Base-by-base conservation (phyloP, 768 basidiomycete species). In the Tulasnella sp. region DNA sequence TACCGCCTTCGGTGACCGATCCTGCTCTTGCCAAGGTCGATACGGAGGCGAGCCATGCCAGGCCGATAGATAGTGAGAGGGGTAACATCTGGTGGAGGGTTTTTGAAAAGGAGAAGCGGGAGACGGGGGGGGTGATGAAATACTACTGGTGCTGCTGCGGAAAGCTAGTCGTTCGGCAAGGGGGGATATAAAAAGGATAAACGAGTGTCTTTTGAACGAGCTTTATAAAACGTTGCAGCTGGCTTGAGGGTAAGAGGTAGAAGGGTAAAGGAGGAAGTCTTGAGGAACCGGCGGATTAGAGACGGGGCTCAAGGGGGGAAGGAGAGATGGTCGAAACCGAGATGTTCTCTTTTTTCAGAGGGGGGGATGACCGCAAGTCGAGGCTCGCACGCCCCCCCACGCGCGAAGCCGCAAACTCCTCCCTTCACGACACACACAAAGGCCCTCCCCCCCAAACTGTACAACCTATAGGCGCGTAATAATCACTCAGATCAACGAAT, bases 1-100 rank as follows among this genome's bases (percentile, higher is more conserved):
- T 79, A 15, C 85, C 82, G 76, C 86, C 87, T 64, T 84, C 83
- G 71, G 83, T 81, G 52, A 83, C 82, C 72, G 82, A 85, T 73
- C 91, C 88, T 37, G 89, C 89, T 15, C 68, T 68, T 11, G 70
- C 76, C 39, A 68, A 29, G 17, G 52, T 69, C 40, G 72, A 37
- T 31, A 37, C 25, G 3, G 40, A 52, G 40, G 67, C 39, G 77
- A 74, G 68, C 67, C 38, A 42, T 38, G 37, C 69, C 19, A 70
- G 40, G 69, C 69, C 31, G 42, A 79, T 34, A 11, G 77, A 40
- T 31, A 64, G 45, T 7, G 69, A 11, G 37, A 75, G 64, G 40
- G 54, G 45, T 17, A 58, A n/a, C 77, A 78, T 78, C 31, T 8
- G 42, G 58, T 31, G 22, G 14, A 14, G 17, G 58, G n/a, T n/a